phyloP scores from a whole-genome alignment of 1,139 yeast genomes.

The Yamadazyma atmosphaerica region DNA sequence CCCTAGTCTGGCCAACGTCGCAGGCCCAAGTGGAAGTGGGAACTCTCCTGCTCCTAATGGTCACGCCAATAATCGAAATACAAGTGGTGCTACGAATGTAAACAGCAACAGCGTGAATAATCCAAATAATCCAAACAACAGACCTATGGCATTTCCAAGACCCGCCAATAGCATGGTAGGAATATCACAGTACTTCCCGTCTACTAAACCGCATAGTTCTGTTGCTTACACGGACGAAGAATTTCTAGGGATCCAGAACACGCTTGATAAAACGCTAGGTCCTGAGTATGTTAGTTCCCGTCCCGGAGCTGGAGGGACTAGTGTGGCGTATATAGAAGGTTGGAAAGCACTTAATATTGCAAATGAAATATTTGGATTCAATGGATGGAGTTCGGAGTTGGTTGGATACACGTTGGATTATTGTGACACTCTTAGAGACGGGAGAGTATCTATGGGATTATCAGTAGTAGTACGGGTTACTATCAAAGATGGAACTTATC shows the following conservation, averaged over 20 bases:
- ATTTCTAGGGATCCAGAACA: slow-evolving; percentile 35
- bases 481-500: slow-evolving; percentile 70
- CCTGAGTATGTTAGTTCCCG: slow-evolving; percentile 88
- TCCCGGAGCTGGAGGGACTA: slow-evolving; percentile 71
- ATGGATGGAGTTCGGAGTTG: slow-evolving; percentile 79
- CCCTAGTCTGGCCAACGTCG: background rate
- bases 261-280: slow-evolving; percentile 68
- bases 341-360: slow-evolving; percentile 81
- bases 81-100: background rate
- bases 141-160: background rate
- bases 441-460: slow-evolving; percentile 61
- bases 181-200: slow-evolving; percentile 12
- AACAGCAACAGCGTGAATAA: background rate
- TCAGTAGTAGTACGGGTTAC: slow-evolving; percentile 73
- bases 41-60: background rate
- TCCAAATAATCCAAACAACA: background rate
- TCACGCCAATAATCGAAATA: background rate
- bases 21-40: background rate
- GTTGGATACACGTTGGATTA: slow-evolving; percentile 68
- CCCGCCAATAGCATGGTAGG: slow-evolving; percentile 7
- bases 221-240: slow-evolving; percentile 43
- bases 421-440: slow-evolving; percentile 58
- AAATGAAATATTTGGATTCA: slow-evolving; percentile 76
- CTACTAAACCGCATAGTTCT: slow-evolving; percentile 22
- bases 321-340: slow-evolving; percentile 75